Base-by-base conservation (phyloP, 2,329 filamentous ascomycete species). In the Paracamarosporium sp. region DNA sequence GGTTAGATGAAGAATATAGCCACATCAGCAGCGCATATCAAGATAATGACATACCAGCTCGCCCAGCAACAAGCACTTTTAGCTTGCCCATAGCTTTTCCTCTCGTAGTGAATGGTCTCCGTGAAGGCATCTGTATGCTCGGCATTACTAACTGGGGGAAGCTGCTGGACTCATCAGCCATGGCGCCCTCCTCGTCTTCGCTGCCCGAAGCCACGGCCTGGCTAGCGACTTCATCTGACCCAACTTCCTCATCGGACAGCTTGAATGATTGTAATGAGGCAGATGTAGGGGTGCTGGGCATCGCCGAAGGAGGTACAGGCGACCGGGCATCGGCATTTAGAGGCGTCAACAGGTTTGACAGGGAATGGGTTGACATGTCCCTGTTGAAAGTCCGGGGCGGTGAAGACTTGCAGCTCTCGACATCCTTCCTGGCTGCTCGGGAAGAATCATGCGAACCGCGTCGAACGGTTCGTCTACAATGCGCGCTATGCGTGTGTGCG, bases 121-220 rank as follows among this genome's bases (percentile, higher is more conserved):
- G 88, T 59, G 87, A 90, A 3, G 95, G 94, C 86, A 99, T 95
- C 60, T 87, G 88, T 68, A 99, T 89, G 71, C 93, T 97, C 5
- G 95, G 95, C 95, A 99, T 99, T 59, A 99, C 91, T n/a, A 99
- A 84, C 76, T 98, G 93, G 24, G 90, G 90, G 38, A 79, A 74
- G 61, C 70, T 65, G 53, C 53, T 62, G n/a, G 64, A 58, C 22
- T 56, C 55, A 40, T 81, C 83, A 43, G 61, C 56, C 51, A 65
- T 66, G 25, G 62, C 66, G 28, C 68, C 67, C 22, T 67, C 79
- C 72, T 85, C 88, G 69, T 86, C 80, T 65, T 88, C 80, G 61
- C 83, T 79, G 68, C 81, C 77, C 20, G 83, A 87, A 15, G 76
- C 79, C 15, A 87, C 73, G 3, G 80, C 83, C 65, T 87, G 85